These are phyloP conservation scores for Crithidia brevicula DNA, from an alignment of 208 protist genomes.

Conservation along the genomic window DNA sequence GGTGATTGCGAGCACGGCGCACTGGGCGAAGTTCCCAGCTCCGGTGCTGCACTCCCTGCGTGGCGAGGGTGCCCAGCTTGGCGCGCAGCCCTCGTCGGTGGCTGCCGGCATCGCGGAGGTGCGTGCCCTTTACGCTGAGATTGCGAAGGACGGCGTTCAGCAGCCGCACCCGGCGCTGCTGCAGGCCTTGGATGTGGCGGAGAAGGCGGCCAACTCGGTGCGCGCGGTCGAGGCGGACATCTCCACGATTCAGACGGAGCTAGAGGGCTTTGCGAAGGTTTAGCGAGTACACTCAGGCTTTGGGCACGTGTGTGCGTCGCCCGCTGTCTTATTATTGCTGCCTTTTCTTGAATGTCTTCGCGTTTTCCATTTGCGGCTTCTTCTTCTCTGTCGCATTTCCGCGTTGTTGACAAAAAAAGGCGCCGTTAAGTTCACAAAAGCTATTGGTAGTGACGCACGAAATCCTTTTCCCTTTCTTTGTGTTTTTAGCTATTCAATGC, in stretches of 20 bases:
- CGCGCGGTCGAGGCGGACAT: constrained; percentile 39
- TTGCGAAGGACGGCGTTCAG: constrained; percentile 12
- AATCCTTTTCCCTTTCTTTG: no score
- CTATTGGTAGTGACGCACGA: no score
- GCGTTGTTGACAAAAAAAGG: no score
- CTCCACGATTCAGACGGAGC: constrained; percentile 40
- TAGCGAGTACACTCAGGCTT: no score
- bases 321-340: no score
- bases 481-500: no score
- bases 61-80: constrained; percentile 43
- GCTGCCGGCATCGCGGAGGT: constrained; percentile 22
- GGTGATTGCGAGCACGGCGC: constrained; percentile 79
- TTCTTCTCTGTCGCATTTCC: no score
- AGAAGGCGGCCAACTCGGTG: constrained; percentile 29
- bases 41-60: constrained; percentile 74
- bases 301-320: no score
- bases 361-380: background rate
- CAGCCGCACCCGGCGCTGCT: constrained; percentile 55
- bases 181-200: constrained; percentile 38
- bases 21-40: constrained; percentile 89
- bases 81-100: constrained; percentile 12
- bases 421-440: no score
- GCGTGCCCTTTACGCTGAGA: constrained; percentile 23
- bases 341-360: background rate
- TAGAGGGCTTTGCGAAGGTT: constrained; percentile 36